Conservation (phyloP, 495 filamentous ascomycete species). For the Articulospora tetracladia region DNA sequence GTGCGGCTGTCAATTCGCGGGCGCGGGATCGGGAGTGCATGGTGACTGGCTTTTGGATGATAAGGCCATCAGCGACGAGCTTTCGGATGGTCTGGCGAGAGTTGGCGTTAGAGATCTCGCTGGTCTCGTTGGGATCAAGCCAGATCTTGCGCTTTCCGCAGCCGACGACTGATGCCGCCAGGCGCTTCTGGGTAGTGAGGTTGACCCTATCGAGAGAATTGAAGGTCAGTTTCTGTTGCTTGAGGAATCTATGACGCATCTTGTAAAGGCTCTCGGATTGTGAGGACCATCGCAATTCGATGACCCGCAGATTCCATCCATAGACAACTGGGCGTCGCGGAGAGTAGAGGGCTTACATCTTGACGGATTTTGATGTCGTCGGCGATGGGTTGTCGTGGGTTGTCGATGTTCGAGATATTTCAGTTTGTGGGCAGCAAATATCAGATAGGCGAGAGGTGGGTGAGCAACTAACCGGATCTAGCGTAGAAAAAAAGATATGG, state of each 20-base stretch:
- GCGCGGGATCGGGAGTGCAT: conserved; percentile 98
- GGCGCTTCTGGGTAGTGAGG: conserved; percentile 99
- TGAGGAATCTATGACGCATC: conserved; percentile 19
- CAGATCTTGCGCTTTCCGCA: conserved; percentile 99
- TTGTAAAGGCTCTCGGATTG: neutral
- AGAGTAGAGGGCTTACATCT: conserved; percentile 46
- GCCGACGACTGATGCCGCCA: conserved; percentile 95
- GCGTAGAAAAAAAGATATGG: too few relatives aligned
- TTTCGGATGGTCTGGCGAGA: conserved; percentile 99
- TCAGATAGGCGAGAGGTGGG: too few relatives aligned
- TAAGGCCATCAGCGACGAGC: conserved; percentile 98
- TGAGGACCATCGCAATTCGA: neutral
- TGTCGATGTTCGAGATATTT: conserved; percentile 34
- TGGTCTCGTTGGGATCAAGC: conserved; percentile 99
- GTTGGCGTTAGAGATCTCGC: conserved; percentile 99
- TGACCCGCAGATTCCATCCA: too few relatives aligned
- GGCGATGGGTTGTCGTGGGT: conserved; percentile 37
- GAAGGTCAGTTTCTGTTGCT: conserved; percentile 16
- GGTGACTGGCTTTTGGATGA: conserved; percentile 99
- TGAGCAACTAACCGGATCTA: too few relatives aligned
- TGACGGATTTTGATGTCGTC: conserved; percentile 40
- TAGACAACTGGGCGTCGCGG: neutral
- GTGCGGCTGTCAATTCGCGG: conserved; percentile 83
- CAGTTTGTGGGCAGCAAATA: neutral
- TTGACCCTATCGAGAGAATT: conserved; percentile 74